phyloP scores from a whole-genome alignment of 257 asterid genomes.

The Solanum ossicruentum region DNA sequence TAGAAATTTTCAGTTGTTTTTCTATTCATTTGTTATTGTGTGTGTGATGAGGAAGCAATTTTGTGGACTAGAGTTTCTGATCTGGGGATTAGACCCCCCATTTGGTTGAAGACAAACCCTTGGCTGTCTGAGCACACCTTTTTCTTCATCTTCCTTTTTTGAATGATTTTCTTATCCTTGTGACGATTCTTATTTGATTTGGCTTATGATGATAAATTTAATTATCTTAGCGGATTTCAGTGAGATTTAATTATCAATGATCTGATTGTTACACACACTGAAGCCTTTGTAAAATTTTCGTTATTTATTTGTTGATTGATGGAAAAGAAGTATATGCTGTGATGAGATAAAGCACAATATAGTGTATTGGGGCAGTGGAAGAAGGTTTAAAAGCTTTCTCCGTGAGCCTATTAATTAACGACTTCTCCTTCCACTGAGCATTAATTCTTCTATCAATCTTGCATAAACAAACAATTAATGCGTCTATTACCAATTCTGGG shows the following conservation, averaged over 20 bases:
- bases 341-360: slow-evolving; percentile 25
- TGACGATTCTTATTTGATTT: not conserved
- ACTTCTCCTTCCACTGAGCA: slow-evolving; percentile 70
- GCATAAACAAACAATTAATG: not conserved
- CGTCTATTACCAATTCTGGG: slow-evolving; percentile 89
- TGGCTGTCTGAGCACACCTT: slow-evolving; percentile 61
- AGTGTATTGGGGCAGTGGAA: slow-evolving; percentile 43
- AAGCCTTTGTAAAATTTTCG: slow-evolving; percentile 16
- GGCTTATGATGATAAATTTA: slow-evolving; percentile 56
- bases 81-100: slow-evolving; percentile 13
- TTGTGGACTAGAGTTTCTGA: slow-evolving; percentile 39
- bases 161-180: not conserved
- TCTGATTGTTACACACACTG: slow-evolving; percentile 98
- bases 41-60: slow-evolving; percentile 17
- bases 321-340: slow-evolving; percentile 16
- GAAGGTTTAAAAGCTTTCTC: not conserved
- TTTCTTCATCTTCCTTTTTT: not conserved
- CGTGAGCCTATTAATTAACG: slow-evolving; percentile 34
- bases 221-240: slow-evolving; percentile 95
- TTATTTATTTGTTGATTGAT: not conserved
- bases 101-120: slow-evolving; percentile 30
- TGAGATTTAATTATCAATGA: slow-evolving; percentile 63
- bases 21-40: not conserved
- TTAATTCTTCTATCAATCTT: not conserved
- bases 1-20: not conserved